Percentiles rank a stretch among this genome's conserved stretches.
These are phyloP conservation scores for Daldinia eschscholtzii DNA, from an alignment of 2,329 filamentous ascomycete genomes.

Conservation along the genomic window DNA sequence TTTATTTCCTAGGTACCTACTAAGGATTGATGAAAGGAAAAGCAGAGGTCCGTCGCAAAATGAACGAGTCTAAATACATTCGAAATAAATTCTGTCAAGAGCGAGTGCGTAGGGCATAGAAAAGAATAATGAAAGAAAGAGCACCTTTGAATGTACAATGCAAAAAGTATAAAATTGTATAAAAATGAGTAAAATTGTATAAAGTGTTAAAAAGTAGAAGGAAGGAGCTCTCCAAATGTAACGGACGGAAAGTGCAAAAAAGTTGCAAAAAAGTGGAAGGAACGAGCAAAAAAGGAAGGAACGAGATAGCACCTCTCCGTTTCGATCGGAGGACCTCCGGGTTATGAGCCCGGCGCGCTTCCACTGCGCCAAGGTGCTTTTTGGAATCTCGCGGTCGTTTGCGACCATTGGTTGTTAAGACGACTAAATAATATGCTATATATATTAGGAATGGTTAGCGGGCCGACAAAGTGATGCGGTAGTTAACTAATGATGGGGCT, in stretches of 20 bases:
- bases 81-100: neutral
- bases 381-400: conserved; percentile 30
- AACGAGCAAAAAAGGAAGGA: conserved; percentile 14
- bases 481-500: neutral
- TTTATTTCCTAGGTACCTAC: neutral
- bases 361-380: conserved; percentile 51
- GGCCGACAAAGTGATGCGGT: neutral
- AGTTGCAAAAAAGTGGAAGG: neutral
- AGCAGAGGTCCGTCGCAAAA: neutral
- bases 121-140: conserved; percentile 16
- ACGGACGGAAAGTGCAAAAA: neutral
- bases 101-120: neutral
- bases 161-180: no score
- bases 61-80: neutral
- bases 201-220: conserved; percentile 6
- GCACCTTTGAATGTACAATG: no score
- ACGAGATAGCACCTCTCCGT: conserved; percentile 50
- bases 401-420: neutral
- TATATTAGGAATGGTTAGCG: neutral
- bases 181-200: no score
- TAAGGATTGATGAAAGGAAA: neutral
- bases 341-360: conserved; percentile 55
- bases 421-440: neutral
- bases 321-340: conserved; percentile 54
- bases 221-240: neutral